Conservation (phyloP, 192 early-diverging fungal species). For the Coemansia sp. region DNA sequence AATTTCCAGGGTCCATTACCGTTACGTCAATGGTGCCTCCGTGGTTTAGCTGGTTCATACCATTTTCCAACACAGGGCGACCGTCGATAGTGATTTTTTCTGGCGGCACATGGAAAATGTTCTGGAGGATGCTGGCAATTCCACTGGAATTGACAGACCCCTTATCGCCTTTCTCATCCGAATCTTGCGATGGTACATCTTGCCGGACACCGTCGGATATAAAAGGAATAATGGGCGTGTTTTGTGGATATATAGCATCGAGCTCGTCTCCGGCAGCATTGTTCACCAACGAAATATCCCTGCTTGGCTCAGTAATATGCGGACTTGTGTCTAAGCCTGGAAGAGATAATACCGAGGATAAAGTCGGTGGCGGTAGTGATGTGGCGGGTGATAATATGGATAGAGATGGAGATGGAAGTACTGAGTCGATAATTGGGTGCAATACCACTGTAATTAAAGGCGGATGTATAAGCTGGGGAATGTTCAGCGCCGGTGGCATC, state of each 20-base stretch:
- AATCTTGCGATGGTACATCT: conserved; percentile 11
- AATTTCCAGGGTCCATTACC: neutral
- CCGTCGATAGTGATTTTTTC: conserved; percentile 47
- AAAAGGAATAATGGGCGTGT: conserved; percentile 38
- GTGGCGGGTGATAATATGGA: neutral
- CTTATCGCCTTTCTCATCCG: conserved; percentile 1
- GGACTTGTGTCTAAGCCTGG: neutral
- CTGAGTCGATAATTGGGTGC: conserved; percentile 1
- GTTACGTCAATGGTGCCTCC: conserved; percentile 1
- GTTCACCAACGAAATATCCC: conserved; percentile 2
- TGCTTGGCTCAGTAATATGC: neutral
- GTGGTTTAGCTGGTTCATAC: neutral
- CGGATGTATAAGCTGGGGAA: neutral
- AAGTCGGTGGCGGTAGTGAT: neutral
- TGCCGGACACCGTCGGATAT: conserved; percentile 33
- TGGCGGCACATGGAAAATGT: conserved; percentile 40
- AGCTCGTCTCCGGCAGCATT: conserved; percentile 11
- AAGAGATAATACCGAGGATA: neutral
- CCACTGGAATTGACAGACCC: conserved; percentile 27
- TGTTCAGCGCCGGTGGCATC: neutral
- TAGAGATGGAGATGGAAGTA: neutral
- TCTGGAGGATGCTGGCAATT: conserved; percentile 38
- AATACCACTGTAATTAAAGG: conserved; percentile 5
- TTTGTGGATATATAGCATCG: conserved; percentile 12
- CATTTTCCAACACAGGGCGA: conserved; percentile 16